Evolutionary conservation across 306 rosid genomes (phyloP), one percentile per base, ranked within the genome.

Genomic region (Clitoria ternatea): DNA sequence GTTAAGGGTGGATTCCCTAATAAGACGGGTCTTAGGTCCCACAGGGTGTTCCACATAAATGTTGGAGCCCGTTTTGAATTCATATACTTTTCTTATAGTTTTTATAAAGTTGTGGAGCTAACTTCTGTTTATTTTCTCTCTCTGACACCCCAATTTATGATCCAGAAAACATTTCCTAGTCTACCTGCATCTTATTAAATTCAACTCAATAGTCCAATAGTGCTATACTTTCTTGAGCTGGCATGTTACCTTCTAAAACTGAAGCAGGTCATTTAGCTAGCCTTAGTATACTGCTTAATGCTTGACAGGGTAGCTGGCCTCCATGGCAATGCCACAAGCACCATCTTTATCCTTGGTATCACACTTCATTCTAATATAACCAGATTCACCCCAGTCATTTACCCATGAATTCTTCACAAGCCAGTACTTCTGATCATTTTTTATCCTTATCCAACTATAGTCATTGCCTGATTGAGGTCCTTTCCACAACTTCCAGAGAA

Each of bases 381-480:
- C 92, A 26, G 88, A 77, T 78, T 85, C 90, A 13, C 96, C 95
- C 92, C 96, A 81, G 12, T 55, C 75, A 20, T 56, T 3, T 15
- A 88, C 88, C 98, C 90, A 92, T 55, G 97, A 90, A 54, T 84
- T 90, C 81, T 84, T 88, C 78, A 88, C 90, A 40, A 87, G 36
- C 90, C 98, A 88, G 65, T 85, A 90, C 70, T 83, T 81, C 1
- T 24, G 4, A 53, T 72, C 82, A 11, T 54, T 24, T 5, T 76
- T 80, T 80, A 77, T 9, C 92, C 96, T 52, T 92, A 88, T 20
- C 94, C 98, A 26, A 88, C 87, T 26, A 84, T 79, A 10, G 85
- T 56, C 42, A 88, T 89, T 22, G 85, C 97, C 67, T 86, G 96
- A 76, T 90, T 81, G 71, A 90, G 88, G 13, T 71, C n/a, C 19